Conservation (phyloP, 495 filamentous ascomycete species). For the Collariella sp. region DNA sequence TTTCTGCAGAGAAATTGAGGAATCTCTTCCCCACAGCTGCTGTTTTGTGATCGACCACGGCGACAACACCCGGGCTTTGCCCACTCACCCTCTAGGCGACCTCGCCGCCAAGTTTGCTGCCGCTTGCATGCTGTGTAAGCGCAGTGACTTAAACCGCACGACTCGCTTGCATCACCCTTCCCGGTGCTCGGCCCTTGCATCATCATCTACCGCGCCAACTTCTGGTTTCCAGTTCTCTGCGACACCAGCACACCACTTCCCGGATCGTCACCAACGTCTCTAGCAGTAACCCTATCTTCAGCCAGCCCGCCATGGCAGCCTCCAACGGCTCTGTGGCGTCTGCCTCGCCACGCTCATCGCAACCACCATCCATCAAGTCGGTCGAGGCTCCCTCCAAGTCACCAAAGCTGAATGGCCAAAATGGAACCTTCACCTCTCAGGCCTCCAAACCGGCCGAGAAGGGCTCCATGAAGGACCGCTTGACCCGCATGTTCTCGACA, state of each 20-base stretch:
- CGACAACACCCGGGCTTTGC: constrained; percentile 20
- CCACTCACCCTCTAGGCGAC: constrained; percentile 25
- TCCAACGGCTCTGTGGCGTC: constrained; percentile 23
- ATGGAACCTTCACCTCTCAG: constrained; percentile 25
- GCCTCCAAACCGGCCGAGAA: constrained; percentile 36
- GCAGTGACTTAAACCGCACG: constrained; percentile 19
- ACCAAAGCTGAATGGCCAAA: constrained; percentile 33
- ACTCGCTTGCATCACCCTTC: constrained; percentile 18
- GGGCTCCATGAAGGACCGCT: constrained; percentile 40
- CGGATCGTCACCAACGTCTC: background rate
- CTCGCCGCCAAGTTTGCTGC: constrained; percentile 27
- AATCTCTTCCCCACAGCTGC: constrained; percentile 13
- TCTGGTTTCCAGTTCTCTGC: background rate
- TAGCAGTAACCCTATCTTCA: background rate
- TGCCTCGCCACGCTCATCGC: constrained; percentile 35
- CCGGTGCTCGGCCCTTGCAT: constrained; percentile 7
- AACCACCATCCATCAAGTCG: constrained; percentile 40
- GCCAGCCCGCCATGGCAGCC: constrained; percentile 18
- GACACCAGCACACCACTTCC: background rate
- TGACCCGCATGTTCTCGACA: constrained; percentile 45
- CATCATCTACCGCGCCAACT: background rate
- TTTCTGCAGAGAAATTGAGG: constrained; percentile 3
- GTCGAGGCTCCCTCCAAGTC: constrained; percentile 32
- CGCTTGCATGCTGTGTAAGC: constrained; percentile 32
- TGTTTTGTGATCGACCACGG: constrained; percentile 22